These are phyloP conservation scores for Salpingoeca rosetta DNA, from an alignment of 78 protist species.

Conservation along the genomic window DNA sequence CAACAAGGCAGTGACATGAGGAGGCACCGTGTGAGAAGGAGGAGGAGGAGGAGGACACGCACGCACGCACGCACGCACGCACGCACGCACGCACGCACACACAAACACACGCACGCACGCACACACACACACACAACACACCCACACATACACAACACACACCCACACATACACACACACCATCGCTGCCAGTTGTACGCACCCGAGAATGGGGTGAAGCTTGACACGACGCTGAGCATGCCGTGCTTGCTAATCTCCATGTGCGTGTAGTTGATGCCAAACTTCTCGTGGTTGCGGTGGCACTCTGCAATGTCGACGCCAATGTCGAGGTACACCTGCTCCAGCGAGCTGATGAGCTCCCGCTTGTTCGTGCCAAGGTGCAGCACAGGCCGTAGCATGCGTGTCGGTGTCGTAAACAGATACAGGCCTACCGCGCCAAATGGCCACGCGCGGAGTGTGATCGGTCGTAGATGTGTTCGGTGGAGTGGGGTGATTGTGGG, in stretches of 20 bases:
- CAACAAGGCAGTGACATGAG: not conserved
- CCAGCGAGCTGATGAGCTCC: slow-evolving; percentile 85
- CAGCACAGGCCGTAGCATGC: slow-evolving; percentile 86
- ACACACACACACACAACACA: no score
- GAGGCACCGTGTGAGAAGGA: no score
- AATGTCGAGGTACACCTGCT: slow-evolving; percentile 85
- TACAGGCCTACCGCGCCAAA: slow-evolving; percentile 52
- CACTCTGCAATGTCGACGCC: no score
- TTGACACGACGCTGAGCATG: slow-evolving; percentile 81
- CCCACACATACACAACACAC: no score
- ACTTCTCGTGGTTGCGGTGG: slow-evolving; percentile 35
- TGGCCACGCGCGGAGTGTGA: no score
- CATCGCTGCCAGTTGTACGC: slow-evolving; percentile 24
- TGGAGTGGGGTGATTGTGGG: no score
- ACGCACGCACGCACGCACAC: no score
- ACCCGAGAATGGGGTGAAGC: slow-evolving; percentile 89
- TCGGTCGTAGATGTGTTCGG: no score
- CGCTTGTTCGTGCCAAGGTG: slow-evolving; percentile 27
- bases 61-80: no score
- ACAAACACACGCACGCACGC: no score
- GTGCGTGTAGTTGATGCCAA: slow-evolving; percentile 46
- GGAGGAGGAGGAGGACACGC: no score
- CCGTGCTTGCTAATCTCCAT: slow-evolving; percentile 64
- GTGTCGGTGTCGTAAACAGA: slow-evolving; percentile 57
- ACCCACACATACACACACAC: no score